phyloP scores from a whole-genome alignment of 2,329 filamentous ascomycete genomes.

The Epichloe aotearoae region DNA sequence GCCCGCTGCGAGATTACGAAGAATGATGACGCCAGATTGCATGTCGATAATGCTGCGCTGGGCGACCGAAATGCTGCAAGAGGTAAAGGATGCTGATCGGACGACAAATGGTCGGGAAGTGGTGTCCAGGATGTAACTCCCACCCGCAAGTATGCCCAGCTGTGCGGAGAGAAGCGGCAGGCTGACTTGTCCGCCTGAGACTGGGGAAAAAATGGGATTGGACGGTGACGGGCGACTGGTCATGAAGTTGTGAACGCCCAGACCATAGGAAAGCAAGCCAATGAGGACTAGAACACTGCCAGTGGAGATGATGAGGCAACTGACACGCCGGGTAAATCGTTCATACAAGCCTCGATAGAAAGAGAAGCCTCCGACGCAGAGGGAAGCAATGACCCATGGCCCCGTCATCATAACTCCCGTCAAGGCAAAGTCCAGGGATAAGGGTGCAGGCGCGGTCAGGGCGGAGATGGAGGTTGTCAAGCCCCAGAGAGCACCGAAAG shows the following conservation, averaged over 20 bases:
- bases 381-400: conserved; percentile 28
- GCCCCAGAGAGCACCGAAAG: conserved; percentile 34
- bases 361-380: conserved; percentile 19
- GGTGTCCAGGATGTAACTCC: conserved; percentile 26
- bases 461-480: conserved; percentile 31
- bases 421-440: conserved; percentile 23
- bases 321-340: conserved; percentile 20
- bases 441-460: conserved; percentile 31
- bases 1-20: conserved; percentile 28
- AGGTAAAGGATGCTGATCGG: conserved; percentile 36
- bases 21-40: conserved; percentile 27
- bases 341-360: conserved; percentile 18
- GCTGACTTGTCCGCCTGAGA: conserved; percentile 15
- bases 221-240: conserved; percentile 10
- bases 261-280: conserved; percentile 32
- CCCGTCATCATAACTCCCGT: conserved; percentile 32
- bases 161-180: conserved; percentile 31
- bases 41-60: conserved; percentile 36
- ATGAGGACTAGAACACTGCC: conserved; percentile 26
- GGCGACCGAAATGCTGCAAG: conserved; percentile 29
- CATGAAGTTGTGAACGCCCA: conserved; percentile 23
- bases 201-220: conserved; percentile 14
- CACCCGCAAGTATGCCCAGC: conserved; percentile 33
- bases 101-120: conserved; percentile 29
- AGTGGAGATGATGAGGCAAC: conserved; percentile 21